Conservation (phyloP, 2,329 filamentous ascomycete species). For the Colletotrichum plurivorum region DNA sequence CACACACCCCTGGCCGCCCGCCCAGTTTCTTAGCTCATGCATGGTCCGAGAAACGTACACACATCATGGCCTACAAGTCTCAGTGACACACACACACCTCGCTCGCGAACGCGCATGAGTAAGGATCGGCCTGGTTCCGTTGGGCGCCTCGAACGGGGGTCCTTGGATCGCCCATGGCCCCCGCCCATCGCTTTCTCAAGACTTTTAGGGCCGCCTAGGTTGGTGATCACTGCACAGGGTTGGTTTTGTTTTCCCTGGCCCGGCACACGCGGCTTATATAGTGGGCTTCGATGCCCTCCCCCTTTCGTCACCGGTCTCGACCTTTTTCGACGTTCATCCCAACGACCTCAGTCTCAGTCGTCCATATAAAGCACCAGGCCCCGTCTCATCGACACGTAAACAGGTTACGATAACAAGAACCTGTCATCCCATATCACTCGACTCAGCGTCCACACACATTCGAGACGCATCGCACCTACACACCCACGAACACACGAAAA, state of each 20-base stretch:
- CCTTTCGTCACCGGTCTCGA: constrained; percentile 7
- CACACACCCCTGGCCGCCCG: too few relatives aligned
- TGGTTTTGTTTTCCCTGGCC: background rate
- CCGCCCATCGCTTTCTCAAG: background rate
- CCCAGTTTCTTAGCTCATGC: background rate
- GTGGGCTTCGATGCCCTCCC: constrained; percentile 28
- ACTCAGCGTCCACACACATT: background rate
- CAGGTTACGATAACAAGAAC: background rate
- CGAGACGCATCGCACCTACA: background rate
- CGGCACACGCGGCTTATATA: constrained; percentile 35
- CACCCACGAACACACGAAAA: background rate
- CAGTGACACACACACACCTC: background rate
- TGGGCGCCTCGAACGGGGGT: constrained; percentile 29
- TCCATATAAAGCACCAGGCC: too few relatives aligned
- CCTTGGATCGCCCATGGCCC: constrained; percentile 30
- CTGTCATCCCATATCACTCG: background rate
- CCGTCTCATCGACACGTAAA: background rate
- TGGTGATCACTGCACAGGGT: constrained; percentile 40
- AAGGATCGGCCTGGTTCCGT: constrained; percentile 39
- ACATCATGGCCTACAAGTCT: background rate
- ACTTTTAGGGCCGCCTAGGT: constrained; percentile 34
- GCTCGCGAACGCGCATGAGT: constrained; percentile 18
- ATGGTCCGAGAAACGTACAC: background rate
- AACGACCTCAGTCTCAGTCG: background rate
- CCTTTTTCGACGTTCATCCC: constrained; percentile 16